Base-by-base conservation (phyloP, 345 rosid genomes). In the Gossypium turneri region DNA sequence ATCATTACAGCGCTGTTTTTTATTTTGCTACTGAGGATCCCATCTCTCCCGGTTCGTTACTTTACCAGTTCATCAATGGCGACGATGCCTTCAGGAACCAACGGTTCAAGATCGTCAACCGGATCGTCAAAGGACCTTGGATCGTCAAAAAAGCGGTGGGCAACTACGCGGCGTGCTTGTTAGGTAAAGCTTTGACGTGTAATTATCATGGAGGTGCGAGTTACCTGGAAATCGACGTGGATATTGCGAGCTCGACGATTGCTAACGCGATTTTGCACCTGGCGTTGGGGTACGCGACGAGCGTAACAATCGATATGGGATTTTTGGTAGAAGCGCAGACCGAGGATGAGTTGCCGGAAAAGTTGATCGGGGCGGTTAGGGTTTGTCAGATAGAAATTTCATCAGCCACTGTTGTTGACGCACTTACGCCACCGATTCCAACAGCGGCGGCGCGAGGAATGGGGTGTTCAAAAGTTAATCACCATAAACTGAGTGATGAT, bases 91-190 rank as follows among this genome's bases (percentile, higher is more conserved):
- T 88, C 73, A 79, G 98, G 78, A 92, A 90, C 78, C 88, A 86
- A 78, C 90, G 98, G 74, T 92, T 94, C 79, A 94, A 94, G 85
- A 90, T 94, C 78, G 97, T 92, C 76, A 92, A 90, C 58, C 84
- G 94, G 73, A 94, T 94, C 73, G 97, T 88, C 50, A 92, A 94
- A 81, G 98, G 98, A 0, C 98, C 97, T 0, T 94, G 97, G 97
- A 82, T 90, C 60, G 95, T 94, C 34, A 90, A 85, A 79, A 86
- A 89, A 4, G 68, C 98, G 56, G 97, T 90, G 15, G 97, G 97
- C 12, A 90, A 79, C 56, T 86, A 90, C 81, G 67, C 92, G 24
- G 97, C 98, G 22, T 94, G 95, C 72, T 76, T 94, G 47, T 61
- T 92, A n/a, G 98, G 97, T 34, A 90, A 90, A 60, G 94, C 97